These are phyloP conservation scores for Flammula alnicola DNA, from an alignment of 1,284 basidiomycete species.

Conservation along the genomic window DNA sequence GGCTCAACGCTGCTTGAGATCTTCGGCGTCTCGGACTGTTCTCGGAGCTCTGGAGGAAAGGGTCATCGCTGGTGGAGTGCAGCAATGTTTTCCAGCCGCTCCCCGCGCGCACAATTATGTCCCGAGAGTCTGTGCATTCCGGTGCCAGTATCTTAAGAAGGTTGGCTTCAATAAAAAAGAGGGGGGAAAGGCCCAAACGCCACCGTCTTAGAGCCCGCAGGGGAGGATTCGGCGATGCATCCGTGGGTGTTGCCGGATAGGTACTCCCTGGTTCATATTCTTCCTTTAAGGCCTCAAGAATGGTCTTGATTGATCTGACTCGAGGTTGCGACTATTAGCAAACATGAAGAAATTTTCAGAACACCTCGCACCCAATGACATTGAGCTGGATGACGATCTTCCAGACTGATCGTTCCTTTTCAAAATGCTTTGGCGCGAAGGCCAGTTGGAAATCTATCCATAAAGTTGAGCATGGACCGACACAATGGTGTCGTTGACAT, in stretches of 20 bases:
- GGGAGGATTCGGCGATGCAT: constrained; percentile 19
- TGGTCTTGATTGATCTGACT: constrained; percentile 60
- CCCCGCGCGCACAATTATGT: constrained; percentile 61
- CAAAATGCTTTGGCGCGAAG: constrained; percentile 65
- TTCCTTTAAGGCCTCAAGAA: constrained; percentile 52
- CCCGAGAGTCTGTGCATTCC: constrained; percentile 36
- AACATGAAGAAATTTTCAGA: not conserved
- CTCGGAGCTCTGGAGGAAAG: constrained; percentile 2
- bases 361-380: constrained; percentile 54
- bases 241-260: constrained; percentile 30
- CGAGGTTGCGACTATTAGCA: not conserved
- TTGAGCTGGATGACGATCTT: constrained; percentile 70
- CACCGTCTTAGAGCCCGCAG: constrained; percentile 27
- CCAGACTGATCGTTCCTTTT: constrained; percentile 61
- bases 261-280: constrained; percentile 45
- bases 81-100: constrained; percentile 57
- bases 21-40: constrained; percentile 26
- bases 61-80: constrained; percentile 13
- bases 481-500: constrained; percentile 5
- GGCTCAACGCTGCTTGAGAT: constrained; percentile 24
- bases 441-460: constrained; percentile 66
- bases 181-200: constrained; percentile 59
- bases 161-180: constrained; percentile 61
- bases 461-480: constrained; percentile 6
- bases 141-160: constrained; percentile 50